A percentile compares a stretch with the other conserved stretches of the same genome.
Evolutionary conservation across 768 basidiomycete genomes (phyloP).

Genomic region (Clitopilus passeckerianus): DNA sequence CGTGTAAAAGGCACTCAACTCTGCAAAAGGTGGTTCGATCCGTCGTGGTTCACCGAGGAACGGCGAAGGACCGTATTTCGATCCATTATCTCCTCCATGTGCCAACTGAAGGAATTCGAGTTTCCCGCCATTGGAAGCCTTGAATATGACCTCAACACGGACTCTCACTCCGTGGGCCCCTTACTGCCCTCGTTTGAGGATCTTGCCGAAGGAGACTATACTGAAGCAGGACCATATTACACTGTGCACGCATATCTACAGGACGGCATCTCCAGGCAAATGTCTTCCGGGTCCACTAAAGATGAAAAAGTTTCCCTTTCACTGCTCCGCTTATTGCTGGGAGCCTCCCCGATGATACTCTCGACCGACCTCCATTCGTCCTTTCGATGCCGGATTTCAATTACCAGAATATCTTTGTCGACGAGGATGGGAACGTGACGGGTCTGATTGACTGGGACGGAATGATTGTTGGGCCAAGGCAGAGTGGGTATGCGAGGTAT

Average conservation of each 20-base stretch:
- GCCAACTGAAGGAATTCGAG: neutral
- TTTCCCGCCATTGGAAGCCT: neutral
- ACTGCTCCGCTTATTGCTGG: slow-evolving; percentile 4
- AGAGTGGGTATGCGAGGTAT: slow-evolving; percentile 17
- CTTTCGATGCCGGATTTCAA: slow-evolving; percentile 18
- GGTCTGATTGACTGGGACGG: slow-evolving; percentile 23
- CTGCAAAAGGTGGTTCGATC: slow-evolving; percentile 12
- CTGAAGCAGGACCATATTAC: neutral
- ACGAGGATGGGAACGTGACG: slow-evolving; percentile 16
- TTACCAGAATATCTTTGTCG: slow-evolving; percentile 20
- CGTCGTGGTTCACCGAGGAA: slow-evolving; percentile 3
- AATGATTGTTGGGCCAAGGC: slow-evolving; percentile 9
- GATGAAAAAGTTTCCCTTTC: slow-evolving; percentile 1
- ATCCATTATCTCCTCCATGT: slow-evolving; percentile 6
- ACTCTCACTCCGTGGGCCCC: neutral
- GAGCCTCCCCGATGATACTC: slow-evolving; percentile 10
- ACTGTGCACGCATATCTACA: neutral
- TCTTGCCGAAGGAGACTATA: neutral
- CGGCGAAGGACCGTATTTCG: slow-evolving; percentile 4
- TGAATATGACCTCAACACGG: neutral
- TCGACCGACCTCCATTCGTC: slow-evolving; percentile 18
- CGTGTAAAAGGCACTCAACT: slow-evolving; percentile 10
- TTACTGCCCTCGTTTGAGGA: neutral
- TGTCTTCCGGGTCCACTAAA: neutral
- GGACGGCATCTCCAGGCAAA: neutral